These are phyloP conservation scores for Phytophthora sp. DNA, from an alignment of 352 stramenopile species.

Conservation along the genomic window DNA sequence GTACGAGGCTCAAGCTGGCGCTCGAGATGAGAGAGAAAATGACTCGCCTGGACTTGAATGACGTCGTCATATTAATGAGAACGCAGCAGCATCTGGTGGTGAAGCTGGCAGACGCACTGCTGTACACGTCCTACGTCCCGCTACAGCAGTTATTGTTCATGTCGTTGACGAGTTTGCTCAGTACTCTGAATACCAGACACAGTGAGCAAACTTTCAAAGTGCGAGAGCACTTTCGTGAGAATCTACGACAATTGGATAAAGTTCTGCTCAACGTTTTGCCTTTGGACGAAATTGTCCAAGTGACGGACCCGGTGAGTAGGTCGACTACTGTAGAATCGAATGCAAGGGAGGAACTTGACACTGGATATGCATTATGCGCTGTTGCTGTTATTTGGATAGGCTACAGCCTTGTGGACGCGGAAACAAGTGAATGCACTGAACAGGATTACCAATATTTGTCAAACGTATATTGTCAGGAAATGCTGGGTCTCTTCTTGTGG, in stretches of 20 bases:
- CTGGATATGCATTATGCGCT: neutral
- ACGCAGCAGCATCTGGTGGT: slow-evolving; percentile 35
- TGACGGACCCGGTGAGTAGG: slow-evolving; percentile 43
- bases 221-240: slow-evolving; percentile 15
- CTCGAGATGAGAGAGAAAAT: slow-evolving; percentile 45
- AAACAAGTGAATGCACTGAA: slow-evolving; percentile 44
- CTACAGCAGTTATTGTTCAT: slow-evolving; percentile 71
- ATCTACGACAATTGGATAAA: slow-evolving; percentile 32
- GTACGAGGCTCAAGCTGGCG: slow-evolving; percentile 46
- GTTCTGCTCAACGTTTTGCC: slow-evolving; percentile 44
- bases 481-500: slow-evolving; percentile 39
- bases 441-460: slow-evolving; percentile 19
- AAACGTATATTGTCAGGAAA: slow-evolving; percentile 36
- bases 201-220: neutral
- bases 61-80: slow-evolving; percentile 40
- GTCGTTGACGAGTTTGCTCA: slow-evolving; percentile 46
- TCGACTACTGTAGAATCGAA: neutral
- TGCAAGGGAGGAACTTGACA: neutral
- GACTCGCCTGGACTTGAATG: slow-evolving; percentile 17
- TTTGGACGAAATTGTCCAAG: slow-evolving; percentile 34
- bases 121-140: slow-evolving; percentile 67
- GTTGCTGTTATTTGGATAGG: slow-evolving; percentile 10
- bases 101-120: slow-evolving; percentile 49
- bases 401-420: slow-evolving; percentile 14
- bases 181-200: slow-evolving; percentile 36